A percentile compares a stretch with the other conserved stretches of the same genome.
Evolutionary conservation across 179 eudicot genomes (phyloP).

Genomic region (Silene coronaria): DNA sequence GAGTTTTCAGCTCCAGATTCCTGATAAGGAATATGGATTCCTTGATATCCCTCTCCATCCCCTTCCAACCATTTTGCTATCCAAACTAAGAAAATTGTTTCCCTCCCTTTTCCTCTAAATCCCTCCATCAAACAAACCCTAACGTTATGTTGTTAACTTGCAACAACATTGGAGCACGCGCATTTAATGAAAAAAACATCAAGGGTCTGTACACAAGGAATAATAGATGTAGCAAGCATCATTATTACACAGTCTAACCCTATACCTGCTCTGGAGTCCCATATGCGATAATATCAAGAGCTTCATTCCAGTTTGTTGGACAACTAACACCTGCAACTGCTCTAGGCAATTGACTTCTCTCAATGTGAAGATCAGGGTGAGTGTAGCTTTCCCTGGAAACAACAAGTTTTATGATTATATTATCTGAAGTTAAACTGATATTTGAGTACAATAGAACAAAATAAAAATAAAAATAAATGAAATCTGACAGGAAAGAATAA

Average conservation of each 20-base stretch:
- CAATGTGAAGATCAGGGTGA: conserved; percentile 58
- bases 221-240: neutral
- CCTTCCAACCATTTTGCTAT: neutral
- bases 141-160: no score
- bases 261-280: conserved; percentile 93
- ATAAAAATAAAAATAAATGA: neutral
- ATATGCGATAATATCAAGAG: conserved; percentile 63
- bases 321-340: conserved; percentile 38
- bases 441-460: no score
- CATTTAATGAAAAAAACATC: neutral
- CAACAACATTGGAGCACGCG: no score
- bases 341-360: conserved; percentile 40
- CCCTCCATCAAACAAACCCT: no score
- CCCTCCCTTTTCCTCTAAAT: no score
- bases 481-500: neutral
- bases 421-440: neutral
- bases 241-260: neutral
- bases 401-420: conserved; percentile 5
- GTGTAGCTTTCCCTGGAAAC: conserved; percentile 56
- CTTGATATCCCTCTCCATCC: neutral
- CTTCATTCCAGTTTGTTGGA: conserved; percentile 94
- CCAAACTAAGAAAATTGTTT: no score
- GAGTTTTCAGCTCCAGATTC: neutral
- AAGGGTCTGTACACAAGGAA: neutral
- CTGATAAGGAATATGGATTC: neutral